These are phyloP conservation scores for Saccharomycopsis vini DNA, from an alignment of 805 yeast genomes.

Conservation along the genomic window DNA sequence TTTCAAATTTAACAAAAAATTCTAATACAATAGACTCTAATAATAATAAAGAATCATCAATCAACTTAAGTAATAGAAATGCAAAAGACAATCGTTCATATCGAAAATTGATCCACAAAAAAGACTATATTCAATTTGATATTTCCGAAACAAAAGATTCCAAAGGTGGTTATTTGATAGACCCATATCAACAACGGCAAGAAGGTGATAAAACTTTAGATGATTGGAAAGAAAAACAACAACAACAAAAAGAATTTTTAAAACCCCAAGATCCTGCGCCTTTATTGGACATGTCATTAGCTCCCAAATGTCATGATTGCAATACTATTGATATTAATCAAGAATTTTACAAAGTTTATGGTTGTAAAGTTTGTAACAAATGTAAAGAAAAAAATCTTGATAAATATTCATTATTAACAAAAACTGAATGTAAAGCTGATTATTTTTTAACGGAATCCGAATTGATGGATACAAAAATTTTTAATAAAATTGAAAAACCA, in stretches of 20 bases:
- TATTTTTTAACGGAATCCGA: slow-evolving; percentile 92
- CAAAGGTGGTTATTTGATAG: slow-evolving; percentile 73
- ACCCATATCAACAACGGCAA: slow-evolving; percentile 28
- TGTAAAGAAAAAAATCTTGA: slow-evolving; percentile 73
- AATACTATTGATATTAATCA: slow-evolving; percentile 72
- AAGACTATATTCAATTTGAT: slow-evolving; percentile 77
- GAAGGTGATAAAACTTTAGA: slow-evolving; percentile 35
- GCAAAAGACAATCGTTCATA: slow-evolving; percentile 20
- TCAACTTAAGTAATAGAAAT: slow-evolving; percentile 4
- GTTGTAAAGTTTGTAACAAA: slow-evolving; percentile 65
- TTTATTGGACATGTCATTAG: slow-evolving; percentile 59
- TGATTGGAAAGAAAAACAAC: slow-evolving; percentile 35
- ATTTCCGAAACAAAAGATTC: slow-evolving; percentile 84
- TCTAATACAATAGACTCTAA: slow-evolving; percentile 5
- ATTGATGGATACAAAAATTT: slow-evolving; percentile 54
- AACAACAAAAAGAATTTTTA: slow-evolving; percentile 23
- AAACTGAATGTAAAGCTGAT: slow-evolving; percentile 91
- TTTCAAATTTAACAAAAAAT: not conserved
- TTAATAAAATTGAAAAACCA: slow-evolving; percentile 78
- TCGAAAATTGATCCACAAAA: slow-evolving; percentile 44
- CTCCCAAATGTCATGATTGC: slow-evolving; percentile 83
- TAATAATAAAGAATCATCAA: not conserved
- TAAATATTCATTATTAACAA: slow-evolving; percentile 82
- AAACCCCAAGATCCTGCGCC: slow-evolving; percentile 55
- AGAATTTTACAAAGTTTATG: slow-evolving; percentile 58